Base-by-base conservation (phyloP, 306 rosid genomes). In the Rosa persica region DNA sequence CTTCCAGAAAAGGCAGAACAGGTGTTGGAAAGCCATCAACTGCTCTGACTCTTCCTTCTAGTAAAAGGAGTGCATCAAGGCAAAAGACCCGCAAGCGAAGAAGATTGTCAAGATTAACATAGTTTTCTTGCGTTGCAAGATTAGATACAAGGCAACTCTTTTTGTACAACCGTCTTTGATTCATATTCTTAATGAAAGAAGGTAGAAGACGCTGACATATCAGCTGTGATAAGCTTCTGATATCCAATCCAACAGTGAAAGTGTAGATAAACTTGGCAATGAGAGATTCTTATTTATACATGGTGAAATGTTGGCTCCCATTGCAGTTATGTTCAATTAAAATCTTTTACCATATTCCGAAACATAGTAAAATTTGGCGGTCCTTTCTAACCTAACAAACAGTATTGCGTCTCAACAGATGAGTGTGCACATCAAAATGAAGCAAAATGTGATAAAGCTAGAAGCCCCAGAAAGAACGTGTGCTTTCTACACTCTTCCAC, bases 31-130 rank as follows among this genome's bases (percentile, higher is more conserved):
- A 83, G 85, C 91, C 84, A 46, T 85, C 92, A 22, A 78, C 86
- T 73, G 16, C 67, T 40, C 23, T 67, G 68, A 75, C 88, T 68
- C 74, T 73, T 83, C 84, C 84, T 73, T 73, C 86, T 4, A 27
- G 81, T 79, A 84, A 78, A 81, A 81, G 62, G 74, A 76, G 48
- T 48, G 79, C 68, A 62, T 78, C 74, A 27, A 79, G 78, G 52
- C 90, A 86, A 78, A 81, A 83, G 82, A 85, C 61, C 42, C 77
- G 71, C 54, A 89, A 85, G 73, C 86, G 93, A 70, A 89, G 74
- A 78, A 87, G 90, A 73, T 73, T 89, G 82, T 89, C 89, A 46
- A 73, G 87, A 71, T 81, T 91, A 86, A 82, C 84, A 78, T 92
- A 80, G 86, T 76, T 66, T 60, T 36, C 17, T 48, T 52, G 48